Conservation (phyloP, 2,329 filamentous ascomycete genomes). For the Neonectria neomacrospora region DNA sequence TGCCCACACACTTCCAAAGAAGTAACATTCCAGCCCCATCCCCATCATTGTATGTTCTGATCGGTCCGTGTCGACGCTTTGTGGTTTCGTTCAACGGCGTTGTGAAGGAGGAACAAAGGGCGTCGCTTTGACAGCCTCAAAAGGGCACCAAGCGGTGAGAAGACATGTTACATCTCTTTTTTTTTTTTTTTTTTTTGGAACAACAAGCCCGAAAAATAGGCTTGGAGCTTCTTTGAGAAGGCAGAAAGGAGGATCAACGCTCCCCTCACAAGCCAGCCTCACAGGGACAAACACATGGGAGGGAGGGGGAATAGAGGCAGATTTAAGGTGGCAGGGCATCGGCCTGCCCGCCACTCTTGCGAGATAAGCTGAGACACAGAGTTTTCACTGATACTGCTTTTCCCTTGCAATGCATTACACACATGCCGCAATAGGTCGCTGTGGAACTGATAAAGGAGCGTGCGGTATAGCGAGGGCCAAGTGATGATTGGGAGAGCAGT, state of each 20-base stretch:
- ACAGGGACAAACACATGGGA: slow-evolving; percentile 2
- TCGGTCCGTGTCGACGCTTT: slow-evolving; percentile 18
- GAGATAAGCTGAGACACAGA: slow-evolving; percentile 39
- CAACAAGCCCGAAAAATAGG: background rate
- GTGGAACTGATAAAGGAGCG: slow-evolving; percentile 36
- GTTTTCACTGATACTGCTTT: slow-evolving; percentile 39
- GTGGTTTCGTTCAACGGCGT: background rate
- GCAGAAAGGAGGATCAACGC: background rate
- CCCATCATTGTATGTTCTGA: background rate
- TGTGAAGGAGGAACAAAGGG: slow-evolving; percentile 7
- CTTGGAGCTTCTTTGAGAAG: background rate
- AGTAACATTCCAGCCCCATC: background rate
- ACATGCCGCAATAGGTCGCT: slow-evolving; percentile 38
- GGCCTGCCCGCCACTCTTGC: slow-evolving; percentile 28
- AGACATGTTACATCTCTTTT: background rate
- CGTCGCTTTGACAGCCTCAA: slow-evolving; percentile 5
- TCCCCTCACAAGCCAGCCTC: background rate
- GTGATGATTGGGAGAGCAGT: slow-evolving; percentile 40
- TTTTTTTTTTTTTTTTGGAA: background rate
- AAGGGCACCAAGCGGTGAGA: slow-evolving; percentile 1
- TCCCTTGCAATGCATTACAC: slow-evolving; percentile 28
- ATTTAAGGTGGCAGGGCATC: slow-evolving; percentile 38
- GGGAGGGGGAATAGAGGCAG: slow-evolving; percentile 28
- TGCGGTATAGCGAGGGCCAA: slow-evolving; percentile 30
- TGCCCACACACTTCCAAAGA: background rate